Evolutionary conservation across 805 yeast genomes (phyloP), one percentile per base, ranked within the genome.

Genomic region (Kodamaea leandrae): DNA sequence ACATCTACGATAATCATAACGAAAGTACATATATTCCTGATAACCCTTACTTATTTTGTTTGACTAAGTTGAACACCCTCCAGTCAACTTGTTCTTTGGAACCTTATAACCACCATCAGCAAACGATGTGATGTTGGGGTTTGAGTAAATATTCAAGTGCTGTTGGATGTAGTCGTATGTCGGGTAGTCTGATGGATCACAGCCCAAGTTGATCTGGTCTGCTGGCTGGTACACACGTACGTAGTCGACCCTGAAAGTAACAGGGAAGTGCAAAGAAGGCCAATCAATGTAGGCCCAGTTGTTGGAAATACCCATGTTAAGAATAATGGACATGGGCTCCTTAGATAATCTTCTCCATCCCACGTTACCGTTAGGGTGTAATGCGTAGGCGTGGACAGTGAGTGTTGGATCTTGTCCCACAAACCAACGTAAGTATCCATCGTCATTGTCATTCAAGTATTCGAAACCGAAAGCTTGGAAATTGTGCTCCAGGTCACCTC

Each of bases 211-310:
- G 17, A 71, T 61, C 6, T 71, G 61, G 49, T 76, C 81, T 23
- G 68, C 54, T 1, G 96, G 96, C 67, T 91, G 99, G 63, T 93
- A 91, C 15, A 91, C 58, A 54, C 99, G 80, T 23, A 91, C 95
- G 53, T 83, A 87, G 61, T 91, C 98, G 34, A 91, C 68, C 46
- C 78, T 70, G 79, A 90, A 69, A 1, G 77, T 72, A 7, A 76
- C 78, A 2, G 99, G 99, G 77, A 91, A 91, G 35, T 67, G 66
- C 43, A 89, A 70, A 3, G 81, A 69, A 27, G 80, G 78, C 96
- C 96, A 91, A 65, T 89, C 91, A 47, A 91, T 90, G 61, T 86
- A 87, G 6, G 93, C 86, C 97, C 97, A 91, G 47, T 80, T 84
- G 53, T 82, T 84, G 8, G 97, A 90, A 38, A 91, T 66, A 72